Conservation (phyloP, 2,329 filamentous ascomycete genomes). For the Curvularia lunata region DNA sequence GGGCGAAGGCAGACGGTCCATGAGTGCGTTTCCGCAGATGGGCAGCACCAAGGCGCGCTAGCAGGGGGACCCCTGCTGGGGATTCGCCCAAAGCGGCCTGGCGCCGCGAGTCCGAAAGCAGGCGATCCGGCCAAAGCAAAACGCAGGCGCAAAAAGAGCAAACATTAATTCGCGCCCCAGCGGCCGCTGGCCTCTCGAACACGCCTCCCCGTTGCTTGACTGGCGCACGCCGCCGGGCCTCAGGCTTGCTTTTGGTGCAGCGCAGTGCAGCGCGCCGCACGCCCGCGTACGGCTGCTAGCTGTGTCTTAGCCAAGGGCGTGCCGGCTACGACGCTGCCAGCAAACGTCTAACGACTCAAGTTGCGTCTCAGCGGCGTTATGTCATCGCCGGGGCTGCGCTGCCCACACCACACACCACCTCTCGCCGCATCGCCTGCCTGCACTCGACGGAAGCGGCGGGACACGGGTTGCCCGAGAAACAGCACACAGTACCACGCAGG, state of each 20-base stretch:
- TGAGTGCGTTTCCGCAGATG: constrained; percentile 17
- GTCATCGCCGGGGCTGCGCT: constrained; percentile 17
- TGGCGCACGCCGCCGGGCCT: neutral
- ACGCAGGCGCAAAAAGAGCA: constrained; percentile 10
- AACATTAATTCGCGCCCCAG: neutral
- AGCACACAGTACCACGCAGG: neutral
- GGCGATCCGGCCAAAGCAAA: constrained; percentile 26
- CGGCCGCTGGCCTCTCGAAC: neutral
- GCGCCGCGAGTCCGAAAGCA: constrained; percentile 23
- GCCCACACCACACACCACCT: neutral
- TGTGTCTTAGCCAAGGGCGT: constrained; percentile 15
- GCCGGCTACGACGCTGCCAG: constrained; percentile 28
- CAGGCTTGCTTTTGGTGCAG: constrained; percentile 14
- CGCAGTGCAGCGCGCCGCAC: constrained; percentile 30
- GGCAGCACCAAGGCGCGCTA: constrained; percentile 16
- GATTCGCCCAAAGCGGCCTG: constrained; percentile 2
- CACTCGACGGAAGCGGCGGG: constrained; percentile 15
- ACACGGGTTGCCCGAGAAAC: constrained; percentile 4
- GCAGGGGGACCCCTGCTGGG: neutral
- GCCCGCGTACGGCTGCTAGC: neutral
- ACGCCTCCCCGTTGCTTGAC: neutral
- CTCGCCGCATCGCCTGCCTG: neutral
- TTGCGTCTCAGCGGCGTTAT: constrained; percentile 28
- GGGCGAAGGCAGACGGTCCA: constrained; percentile 9
- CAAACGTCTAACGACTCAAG: constrained; percentile 32